Conservation (phyloP, 2,329 filamentous ascomycete genomes). For the Alternaria ethzedia region DNA sequence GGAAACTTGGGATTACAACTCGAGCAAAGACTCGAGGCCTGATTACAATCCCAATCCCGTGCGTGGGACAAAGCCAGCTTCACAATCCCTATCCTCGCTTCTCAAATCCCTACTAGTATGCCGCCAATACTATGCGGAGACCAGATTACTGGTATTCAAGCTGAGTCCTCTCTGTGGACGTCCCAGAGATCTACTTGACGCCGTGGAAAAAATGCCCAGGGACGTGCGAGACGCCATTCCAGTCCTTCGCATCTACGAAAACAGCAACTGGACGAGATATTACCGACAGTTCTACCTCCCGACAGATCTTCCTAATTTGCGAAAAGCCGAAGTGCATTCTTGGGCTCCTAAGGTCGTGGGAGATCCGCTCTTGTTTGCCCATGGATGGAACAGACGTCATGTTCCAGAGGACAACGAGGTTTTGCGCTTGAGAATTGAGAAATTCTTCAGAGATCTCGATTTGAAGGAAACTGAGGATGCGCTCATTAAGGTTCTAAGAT, state of each 20-base stretch:
- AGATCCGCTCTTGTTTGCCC: neutral
- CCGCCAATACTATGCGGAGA: neutral
- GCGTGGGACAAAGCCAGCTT: accelerated
- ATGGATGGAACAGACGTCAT: neutral
- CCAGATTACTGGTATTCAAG: accelerated
- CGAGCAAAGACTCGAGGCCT: neutral
- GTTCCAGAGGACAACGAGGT: neutral
- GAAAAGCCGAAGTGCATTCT: neutral
- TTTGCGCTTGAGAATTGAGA: neutral
- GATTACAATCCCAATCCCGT: neutral
- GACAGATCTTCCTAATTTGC: neutral
- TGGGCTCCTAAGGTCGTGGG: neutral
- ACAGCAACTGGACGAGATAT: neutral
- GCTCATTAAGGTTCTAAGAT: neutral
- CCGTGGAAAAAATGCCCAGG: neutral
- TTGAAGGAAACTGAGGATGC: neutral
- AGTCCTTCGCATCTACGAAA: neutral
- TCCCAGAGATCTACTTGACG: accelerated
- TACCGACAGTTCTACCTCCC: no score
- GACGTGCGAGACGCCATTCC: neutral
- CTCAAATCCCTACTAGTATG: neutral
- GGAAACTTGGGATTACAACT: neutral
- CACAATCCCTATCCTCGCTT: neutral
- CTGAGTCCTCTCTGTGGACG: accelerated
- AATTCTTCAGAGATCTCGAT: neutral